Conservation (phyloP, 495 filamentous ascomycete genomes). For the Opeltia flavorubescens region DNA sequence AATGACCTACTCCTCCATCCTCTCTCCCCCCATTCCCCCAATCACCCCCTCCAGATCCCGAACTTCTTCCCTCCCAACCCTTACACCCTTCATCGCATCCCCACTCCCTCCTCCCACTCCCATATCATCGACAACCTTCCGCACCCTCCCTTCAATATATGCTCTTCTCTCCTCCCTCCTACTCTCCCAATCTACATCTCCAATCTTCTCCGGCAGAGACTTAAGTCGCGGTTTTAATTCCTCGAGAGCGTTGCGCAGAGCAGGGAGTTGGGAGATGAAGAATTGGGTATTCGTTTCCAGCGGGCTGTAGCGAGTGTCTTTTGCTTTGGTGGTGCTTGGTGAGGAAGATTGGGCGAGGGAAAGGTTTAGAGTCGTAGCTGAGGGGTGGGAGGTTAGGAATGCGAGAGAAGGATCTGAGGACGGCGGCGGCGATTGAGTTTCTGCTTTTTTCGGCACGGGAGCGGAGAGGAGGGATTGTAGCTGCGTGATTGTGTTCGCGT, state of each 20-base stretch:
- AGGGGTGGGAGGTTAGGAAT: slow-evolving; percentile 36
- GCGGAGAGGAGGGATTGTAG: slow-evolving; percentile 40
- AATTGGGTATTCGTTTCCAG: slow-evolving; percentile 69
- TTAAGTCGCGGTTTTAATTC: slow-evolving; percentile 47
- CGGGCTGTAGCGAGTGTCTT: slow-evolving; percentile 23
- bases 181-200: slow-evolving; percentile 18
- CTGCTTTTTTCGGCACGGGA: slow-evolving; percentile 14
- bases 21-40: slow-evolving; percentile 6
- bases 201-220: slow-evolving; percentile 28
- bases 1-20: slow-evolving; percentile 4
- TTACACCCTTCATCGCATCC: slow-evolving; percentile 3
- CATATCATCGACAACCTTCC: slow-evolving; percentile 11
- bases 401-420: slow-evolving; percentile 23
- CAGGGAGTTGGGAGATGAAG: slow-evolving; percentile 65
- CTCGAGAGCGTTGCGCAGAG: slow-evolving; percentile 51
- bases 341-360: slow-evolving; percentile 22
- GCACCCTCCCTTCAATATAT: slow-evolving; percentile 60
- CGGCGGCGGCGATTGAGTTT: slow-evolving; percentile 9
- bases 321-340: slow-evolving; percentile 8
- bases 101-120: slow-evolving; percentile 2
- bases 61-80: slow-evolving; percentile 12
- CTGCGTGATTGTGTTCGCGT: slow-evolving; percentile 54
- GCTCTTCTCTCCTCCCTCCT: slow-evolving; percentile 45
- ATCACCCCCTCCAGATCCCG: slow-evolving; percentile 12
- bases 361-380: slow-evolving; percentile 32